Evolutionary conservation across 768 basidiomycete species (phyloP).

Genomic region (Daedaleopsis sinensis): DNA sequence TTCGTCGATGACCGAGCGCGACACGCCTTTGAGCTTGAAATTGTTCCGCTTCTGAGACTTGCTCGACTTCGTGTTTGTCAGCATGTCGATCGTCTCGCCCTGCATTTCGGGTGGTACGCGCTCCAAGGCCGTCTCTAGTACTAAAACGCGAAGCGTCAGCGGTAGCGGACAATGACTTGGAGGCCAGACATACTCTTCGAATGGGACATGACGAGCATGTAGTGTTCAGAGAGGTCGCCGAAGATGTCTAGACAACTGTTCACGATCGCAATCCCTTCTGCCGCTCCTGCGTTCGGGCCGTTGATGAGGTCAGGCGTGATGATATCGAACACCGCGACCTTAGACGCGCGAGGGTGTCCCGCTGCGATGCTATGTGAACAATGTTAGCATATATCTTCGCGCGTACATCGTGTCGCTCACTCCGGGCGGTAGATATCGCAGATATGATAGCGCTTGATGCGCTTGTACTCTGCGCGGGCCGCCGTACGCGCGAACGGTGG

Average conservation of each 20-base stretch:
- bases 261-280: conserved; percentile 72
- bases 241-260: conserved; percentile 71
- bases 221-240: conserved; percentile 65
- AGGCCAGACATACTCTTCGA: conserved; percentile 56
- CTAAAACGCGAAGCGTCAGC: conserved; percentile 39
- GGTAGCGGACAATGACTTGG: conserved; percentile 2
- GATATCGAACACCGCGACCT: conserved; percentile 83
- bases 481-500: conserved; percentile 83
- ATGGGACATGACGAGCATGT: conserved; percentile 81
- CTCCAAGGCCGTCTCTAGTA: conserved; percentile 64
- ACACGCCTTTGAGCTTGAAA: conserved; percentile 69
- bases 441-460: conserved; percentile 86
- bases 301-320: conserved; percentile 70
- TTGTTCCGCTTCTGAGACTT: conserved; percentile 69
- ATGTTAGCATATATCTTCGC: background rate
- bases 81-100: conserved; percentile 60
- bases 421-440: conserved; percentile 71
- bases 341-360: conserved; percentile 73
- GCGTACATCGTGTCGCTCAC: conserved; percentile 39
- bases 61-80: conserved; percentile 66
- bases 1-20: conserved; percentile 71
- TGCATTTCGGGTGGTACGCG: conserved; percentile 63
- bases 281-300: conserved; percentile 70
- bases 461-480: conserved; percentile 60
- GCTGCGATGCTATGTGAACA: conserved; percentile 50